These are phyloP conservation scores for Arabidopsis suecica DNA, from an alignment of 345 rosid species.

Conservation along the genomic window DNA sequence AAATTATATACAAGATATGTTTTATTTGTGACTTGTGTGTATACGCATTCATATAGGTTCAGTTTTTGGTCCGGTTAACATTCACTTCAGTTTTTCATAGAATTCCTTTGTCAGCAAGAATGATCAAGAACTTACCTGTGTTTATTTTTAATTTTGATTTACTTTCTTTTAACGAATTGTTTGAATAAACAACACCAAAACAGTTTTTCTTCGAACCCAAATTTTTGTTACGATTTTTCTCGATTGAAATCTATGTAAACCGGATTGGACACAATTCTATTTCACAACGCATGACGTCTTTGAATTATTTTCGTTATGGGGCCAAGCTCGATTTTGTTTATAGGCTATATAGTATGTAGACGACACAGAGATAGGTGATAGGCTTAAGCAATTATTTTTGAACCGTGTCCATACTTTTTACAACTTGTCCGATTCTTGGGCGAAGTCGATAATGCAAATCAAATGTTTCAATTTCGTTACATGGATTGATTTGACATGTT, in stretches of 20 bases:
- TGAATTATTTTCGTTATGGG: slow-evolving; percentile 21
- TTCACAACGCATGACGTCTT: slow-evolving; percentile 15
- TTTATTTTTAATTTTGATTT: neutral
- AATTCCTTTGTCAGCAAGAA: neutral
- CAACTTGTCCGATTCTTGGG: slow-evolving; percentile 14
- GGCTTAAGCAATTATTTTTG: slow-evolving; percentile 18
- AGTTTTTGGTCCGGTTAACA: neutral
- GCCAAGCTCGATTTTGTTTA: slow-evolving; percentile 14
- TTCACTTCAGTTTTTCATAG: neutral
- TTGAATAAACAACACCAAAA: neutral
- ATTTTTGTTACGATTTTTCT: neutral
- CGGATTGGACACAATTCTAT: neutral
- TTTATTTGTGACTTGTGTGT: no score
- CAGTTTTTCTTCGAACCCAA: neutral
- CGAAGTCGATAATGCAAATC: neutral
- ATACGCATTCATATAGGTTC: neutral
- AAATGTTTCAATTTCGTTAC: slow-evolving; percentile 18
- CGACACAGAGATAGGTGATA: neutral
- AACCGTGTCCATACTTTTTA: slow-evolving; percentile 12
- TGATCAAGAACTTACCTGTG: neutral
- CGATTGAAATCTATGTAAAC: neutral
- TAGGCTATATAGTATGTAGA: neutral
- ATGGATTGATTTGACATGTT: slow-evolving; percentile 41
- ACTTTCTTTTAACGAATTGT: neutral
- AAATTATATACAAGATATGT: no score